Evolutionary conservation across 2,329 filamentous ascomycete genomes (phyloP).

Genomic region (Penicillium freii): DNA sequence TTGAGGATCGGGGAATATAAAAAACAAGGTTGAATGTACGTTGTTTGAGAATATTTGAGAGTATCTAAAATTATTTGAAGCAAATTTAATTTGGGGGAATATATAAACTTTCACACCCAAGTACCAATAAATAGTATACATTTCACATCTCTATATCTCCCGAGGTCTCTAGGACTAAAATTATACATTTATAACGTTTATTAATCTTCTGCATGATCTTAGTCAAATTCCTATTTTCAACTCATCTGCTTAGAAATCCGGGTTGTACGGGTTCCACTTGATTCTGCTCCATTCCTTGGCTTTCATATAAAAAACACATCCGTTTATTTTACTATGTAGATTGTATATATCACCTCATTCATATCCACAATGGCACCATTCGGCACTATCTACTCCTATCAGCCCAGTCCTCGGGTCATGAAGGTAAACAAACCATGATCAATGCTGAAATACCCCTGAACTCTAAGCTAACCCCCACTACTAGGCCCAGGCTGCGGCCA

Average conservation of each 20-base stretch:
- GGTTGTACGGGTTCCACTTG: conserved; percentile 16
- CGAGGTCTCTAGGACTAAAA: no score
- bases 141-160: no score
- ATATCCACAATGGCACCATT: conserved; percentile 25
- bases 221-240: no score
- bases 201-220: no score
- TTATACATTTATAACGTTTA: no score
- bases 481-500: conserved; percentile 32
- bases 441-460: neutral
- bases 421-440: conserved; percentile 13
- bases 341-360: conserved; percentile 7
- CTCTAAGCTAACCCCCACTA: neutral
- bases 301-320: neutral
- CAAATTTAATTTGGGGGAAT: no score
- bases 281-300: conserved; percentile 7
- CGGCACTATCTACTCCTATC: conserved; percentile 24
- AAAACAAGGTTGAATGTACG: no score
- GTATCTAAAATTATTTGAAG: no score
- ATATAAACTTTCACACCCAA: no score
- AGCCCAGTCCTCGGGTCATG: conserved; percentile 23
- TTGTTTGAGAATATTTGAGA: no score
- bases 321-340: neutral
- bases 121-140: no score
- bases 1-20: no score
- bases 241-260: conserved; percentile 13